Base-by-base conservation (phyloP, 176 grass and related monocot species). In the Typha latifolia region DNA sequence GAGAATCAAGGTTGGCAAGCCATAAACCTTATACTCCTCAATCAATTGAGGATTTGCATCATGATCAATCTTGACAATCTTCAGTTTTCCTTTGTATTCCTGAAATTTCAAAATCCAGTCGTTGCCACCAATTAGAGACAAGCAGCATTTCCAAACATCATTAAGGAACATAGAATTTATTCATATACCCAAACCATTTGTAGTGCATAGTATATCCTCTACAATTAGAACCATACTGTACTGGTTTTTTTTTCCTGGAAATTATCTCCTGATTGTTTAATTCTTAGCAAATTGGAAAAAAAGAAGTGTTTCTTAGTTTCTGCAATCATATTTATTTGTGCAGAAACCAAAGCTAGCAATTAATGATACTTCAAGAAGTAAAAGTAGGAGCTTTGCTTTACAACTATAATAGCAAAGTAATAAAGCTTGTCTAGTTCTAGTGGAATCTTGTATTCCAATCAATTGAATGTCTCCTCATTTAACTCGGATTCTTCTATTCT, bases 1-100 rank as follows among this genome's bases (percentile, higher is more conserved):
- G 43, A 93, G 62, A 49, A 99, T 90, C 59, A 99, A 77, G 8
- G 85, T 59, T 2, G 94, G 94, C 61, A 93, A 73, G 63, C 89
- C 94, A 27, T 78, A 99, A 64, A 93, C 83, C 73, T 97, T 97
- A 50, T 90, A 90, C 66, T 87, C 74, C 63, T 79, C 70, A 21
- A 99, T 99, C 77, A 99, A 67, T 29, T 85, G 34, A 18, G 89
- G 81, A 69, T 93, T 99, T 19, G 69, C 76, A 21, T 99, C 94
- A 78, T 99, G 94, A 55, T 99, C 86, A 37, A 99, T 90, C 66
- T 99, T 99, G 23, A 99, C 81, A 64, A 93, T 85, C 53, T 90
- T 99, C 66, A 93, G 37, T 67, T 68, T 90, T 11, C 78, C 94
- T 47, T 57, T 64, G 4, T 90, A 93, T 81, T 93, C 94, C 83